phyloP scores from a whole-genome alignment of 2,329 filamentous ascomycete species.

The Sclerotinia borealis region DNA sequence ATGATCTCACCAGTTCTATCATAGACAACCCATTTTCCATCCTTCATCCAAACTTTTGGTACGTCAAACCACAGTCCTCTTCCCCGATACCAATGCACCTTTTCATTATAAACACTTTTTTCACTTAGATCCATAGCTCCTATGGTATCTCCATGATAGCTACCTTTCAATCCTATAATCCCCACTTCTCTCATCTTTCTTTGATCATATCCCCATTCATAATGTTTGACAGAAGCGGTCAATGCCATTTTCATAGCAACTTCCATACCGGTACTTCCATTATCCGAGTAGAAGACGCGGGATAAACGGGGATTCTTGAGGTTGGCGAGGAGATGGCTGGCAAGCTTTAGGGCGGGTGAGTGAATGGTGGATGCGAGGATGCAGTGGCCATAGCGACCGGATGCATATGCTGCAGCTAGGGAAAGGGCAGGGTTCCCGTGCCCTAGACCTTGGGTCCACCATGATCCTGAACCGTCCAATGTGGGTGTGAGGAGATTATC shows the following conservation, averaged over 20 bases:
- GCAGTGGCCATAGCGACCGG: conserved; percentile 78
- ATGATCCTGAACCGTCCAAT: conserved; percentile 80
- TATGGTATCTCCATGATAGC: conserved; percentile 84
- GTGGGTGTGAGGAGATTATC: conserved; percentile 51
- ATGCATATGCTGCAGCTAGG: conserved; percentile 72
- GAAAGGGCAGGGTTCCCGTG: conserved; percentile 69
- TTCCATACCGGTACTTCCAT: conserved; percentile 77
- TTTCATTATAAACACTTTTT: conserved; percentile 70
- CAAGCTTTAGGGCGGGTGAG: conserved; percentile 65
- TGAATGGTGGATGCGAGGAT: conserved; percentile 83
- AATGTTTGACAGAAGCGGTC: conserved; percentile 59
- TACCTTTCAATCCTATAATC: conserved; percentile 69
- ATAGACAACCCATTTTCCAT: conserved; percentile 58
- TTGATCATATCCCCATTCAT: conserved; percentile 50
- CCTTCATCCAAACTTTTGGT: conserved; percentile 60
- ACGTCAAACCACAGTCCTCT: conserved; percentile 78
- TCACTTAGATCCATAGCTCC: conserved; percentile 83
- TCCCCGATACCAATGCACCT: conserved; percentile 80
- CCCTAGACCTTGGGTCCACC: conserved; percentile 87
- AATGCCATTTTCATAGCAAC: conserved; percentile 83
- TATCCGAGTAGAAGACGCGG: conserved; percentile 78
- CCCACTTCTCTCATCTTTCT: conserved; percentile 46
- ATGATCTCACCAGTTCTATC: conserved; percentile 17
- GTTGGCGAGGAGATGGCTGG: conserved; percentile 54
- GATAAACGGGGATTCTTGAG: conserved; percentile 58